Conservation (phyloP, 2,329 filamentous ascomycete species). For the Talaromyces funiculosus region DNA sequence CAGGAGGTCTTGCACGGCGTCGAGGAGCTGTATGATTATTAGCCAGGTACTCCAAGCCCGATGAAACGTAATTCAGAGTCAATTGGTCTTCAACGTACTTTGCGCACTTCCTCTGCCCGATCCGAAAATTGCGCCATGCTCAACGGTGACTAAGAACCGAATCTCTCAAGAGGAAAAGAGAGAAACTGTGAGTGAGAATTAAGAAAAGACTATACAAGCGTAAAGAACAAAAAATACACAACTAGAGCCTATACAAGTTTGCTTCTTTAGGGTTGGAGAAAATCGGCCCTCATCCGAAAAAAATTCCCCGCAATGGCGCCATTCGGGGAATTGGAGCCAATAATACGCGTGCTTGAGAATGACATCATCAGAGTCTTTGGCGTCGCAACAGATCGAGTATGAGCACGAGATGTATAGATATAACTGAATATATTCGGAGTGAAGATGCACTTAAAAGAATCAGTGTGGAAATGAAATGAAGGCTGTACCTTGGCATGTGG, state of each 20-base stretch:
- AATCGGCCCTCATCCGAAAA: slow-evolving; percentile 2
- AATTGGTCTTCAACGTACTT: slow-evolving; percentile 28
- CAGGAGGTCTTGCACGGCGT: slow-evolving; percentile 39
- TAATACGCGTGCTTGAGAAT: background rate
- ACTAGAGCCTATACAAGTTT: background rate
- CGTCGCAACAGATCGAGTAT: background rate
- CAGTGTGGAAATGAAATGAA: background rate
- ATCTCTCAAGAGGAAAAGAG: background rate
- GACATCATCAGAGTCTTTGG: slow-evolving; percentile 7
- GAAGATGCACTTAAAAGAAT: background rate
- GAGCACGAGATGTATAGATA: no score
- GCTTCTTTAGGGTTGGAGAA: background rate
- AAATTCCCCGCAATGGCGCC: slow-evolving; percentile 15
- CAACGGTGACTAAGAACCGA: background rate
- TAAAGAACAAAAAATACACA: background rate
- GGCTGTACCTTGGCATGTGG: background rate
- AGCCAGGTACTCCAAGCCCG: background rate
- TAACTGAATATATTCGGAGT: background rate
- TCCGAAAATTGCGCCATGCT: slow-evolving; percentile 16
- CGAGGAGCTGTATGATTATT: slow-evolving; percentile 27
- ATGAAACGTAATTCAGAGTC: background rate
- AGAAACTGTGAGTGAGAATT: background rate
- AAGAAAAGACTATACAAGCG: background rate
- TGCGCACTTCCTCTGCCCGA: slow-evolving; percentile 39
- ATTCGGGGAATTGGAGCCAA: slow-evolving; percentile 5